phyloP scores from a whole-genome alignment of 2,329 filamentous ascomycete species.

The Trichoderma oligosporum region DNA sequence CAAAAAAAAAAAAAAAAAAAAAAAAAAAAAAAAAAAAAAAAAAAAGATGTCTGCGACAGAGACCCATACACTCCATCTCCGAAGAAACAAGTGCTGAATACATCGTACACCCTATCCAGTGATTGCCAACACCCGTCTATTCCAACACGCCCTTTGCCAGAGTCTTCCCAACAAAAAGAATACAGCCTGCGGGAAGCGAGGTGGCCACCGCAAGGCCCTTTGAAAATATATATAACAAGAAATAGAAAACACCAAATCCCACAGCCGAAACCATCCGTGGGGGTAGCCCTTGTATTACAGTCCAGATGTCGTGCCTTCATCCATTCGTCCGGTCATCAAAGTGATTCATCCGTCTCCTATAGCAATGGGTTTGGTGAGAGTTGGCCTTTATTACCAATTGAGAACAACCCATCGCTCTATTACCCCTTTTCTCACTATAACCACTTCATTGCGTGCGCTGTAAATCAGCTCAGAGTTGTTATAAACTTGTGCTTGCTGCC shows the following conservation, averaged over 20 bases:
- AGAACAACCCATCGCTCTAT: neutral
- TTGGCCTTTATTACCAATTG: neutral
- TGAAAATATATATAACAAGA: slow-evolving; percentile 15
- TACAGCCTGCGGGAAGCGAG: neutral
- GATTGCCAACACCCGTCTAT: slow-evolving; percentile 15
- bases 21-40: neutral
- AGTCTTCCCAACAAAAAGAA: slow-evolving; percentile 8
- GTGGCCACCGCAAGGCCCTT: neutral
- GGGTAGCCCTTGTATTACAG: slow-evolving; percentile 8
- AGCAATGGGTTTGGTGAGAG: slow-evolving; percentile 20
- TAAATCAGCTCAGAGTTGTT: neutral
- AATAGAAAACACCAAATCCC: slow-evolving; percentile 1
- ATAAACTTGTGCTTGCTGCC: slow-evolving; percentile 17
- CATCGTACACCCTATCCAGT: slow-evolving; percentile 15
- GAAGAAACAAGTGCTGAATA: slow-evolving; percentile 12
- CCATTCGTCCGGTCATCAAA: slow-evolving; percentile 32
- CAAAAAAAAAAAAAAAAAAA: neutral
- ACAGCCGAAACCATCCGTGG: neutral
- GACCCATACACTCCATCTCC: neutral
- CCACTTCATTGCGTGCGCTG: neutral
- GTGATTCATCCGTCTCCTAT: slow-evolving; percentile 26
- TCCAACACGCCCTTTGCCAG: slow-evolving; percentile 16
- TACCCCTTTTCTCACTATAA: neutral
- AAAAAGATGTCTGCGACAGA: neutral
- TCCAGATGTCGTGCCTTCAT: slow-evolving; percentile 32